These are phyloP conservation scores for Domatiomyces globalis DNA, from an alignment of 2,329 filamentous ascomycete genomes.

Conservation along the genomic window DNA sequence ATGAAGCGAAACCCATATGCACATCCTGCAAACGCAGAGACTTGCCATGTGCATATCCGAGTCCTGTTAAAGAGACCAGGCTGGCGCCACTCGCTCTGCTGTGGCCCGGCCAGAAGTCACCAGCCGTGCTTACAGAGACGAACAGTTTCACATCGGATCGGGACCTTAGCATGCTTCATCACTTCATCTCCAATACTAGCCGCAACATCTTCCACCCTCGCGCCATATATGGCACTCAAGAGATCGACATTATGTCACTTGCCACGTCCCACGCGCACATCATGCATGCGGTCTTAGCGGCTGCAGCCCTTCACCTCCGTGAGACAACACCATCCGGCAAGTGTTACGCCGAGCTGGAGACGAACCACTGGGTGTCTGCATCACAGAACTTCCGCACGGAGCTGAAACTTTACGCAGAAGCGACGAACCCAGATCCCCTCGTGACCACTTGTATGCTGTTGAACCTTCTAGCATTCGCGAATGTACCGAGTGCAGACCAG, in stretches of 20 bases:
- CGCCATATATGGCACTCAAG: neutral
- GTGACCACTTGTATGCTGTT: neutral
- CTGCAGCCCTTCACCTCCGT: neutral
- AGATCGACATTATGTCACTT: neutral
- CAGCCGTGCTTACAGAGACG: neutral
- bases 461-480: neutral
- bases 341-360: neutral
- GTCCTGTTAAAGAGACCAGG: neutral
- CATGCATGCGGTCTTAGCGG: neutral
- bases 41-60: neutral
- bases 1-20: slow-evolving; percentile 22
- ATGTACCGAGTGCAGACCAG: neutral
- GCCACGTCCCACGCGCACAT: neutral
- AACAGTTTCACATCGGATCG: neutral
- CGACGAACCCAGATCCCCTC: neutral
- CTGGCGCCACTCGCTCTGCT: neutral
- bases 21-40: neutral
- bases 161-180: neutral
- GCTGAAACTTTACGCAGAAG: neutral
- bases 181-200: neutral
- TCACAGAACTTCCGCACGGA: neutral
- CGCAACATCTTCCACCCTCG: neutral
- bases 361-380: neutral
- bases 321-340: neutral
- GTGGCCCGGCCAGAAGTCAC: neutral